A percentile compares a stretch with the other conserved stretches of the same genome.
These are phyloP conservation scores for Cyberlindnera veronae DNA, from an alignment of 805 yeast species.

Conservation along the genomic window DNA sequence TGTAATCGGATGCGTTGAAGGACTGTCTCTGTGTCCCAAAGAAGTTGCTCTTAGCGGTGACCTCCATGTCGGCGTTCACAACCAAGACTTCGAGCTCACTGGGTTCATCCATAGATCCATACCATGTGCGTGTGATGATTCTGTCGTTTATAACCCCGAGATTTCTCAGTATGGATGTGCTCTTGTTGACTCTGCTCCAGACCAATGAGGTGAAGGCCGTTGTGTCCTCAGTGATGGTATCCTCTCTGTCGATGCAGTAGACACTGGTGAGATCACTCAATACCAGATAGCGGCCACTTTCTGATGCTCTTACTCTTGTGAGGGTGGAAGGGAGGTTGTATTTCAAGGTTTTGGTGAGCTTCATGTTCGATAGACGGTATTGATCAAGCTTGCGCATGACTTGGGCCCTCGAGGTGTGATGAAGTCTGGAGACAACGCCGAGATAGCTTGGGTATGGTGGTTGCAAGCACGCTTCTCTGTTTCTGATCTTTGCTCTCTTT, in stretches of 20 bases:
- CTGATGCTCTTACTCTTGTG: not conserved
- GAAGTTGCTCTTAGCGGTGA: not conserved
- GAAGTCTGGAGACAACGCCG: not conserved
- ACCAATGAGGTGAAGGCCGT: slow-evolving; percentile 1
- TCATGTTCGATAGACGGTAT: not conserved
- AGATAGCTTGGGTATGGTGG: slow-evolving; percentile 7
- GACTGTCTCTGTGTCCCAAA: slow-evolving; percentile 3
- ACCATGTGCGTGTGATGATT: slow-evolving; percentile 19
- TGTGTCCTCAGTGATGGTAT: not conserved
- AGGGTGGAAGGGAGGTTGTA: slow-evolving; percentile 6
- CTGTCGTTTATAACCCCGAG: not conserved
- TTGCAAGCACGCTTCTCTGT: not conserved
- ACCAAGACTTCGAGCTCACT: slow-evolving; percentile 14
- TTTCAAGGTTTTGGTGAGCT: not conserved
- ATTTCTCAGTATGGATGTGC: slow-evolving; percentile 12
- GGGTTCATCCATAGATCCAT: slow-evolving; percentile 22
- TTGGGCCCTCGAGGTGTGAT: not conserved
- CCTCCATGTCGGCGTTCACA: slow-evolving; percentile 7
- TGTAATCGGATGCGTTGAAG: slow-evolving; percentile 14
- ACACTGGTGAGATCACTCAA: slow-evolving; percentile 13
- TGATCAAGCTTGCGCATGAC: not conserved
- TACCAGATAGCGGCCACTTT: not conserved
- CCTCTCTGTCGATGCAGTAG: slow-evolving; percentile 1
- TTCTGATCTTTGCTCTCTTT: slow-evolving; percentile 8
- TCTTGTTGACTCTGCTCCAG: slow-evolving; percentile 12